Evolutionary conservation across 2,329 filamentous ascomycete genomes (phyloP), one percentile per base, ranked within the genome.

Genomic region (Mariannaea elegans): DNA sequence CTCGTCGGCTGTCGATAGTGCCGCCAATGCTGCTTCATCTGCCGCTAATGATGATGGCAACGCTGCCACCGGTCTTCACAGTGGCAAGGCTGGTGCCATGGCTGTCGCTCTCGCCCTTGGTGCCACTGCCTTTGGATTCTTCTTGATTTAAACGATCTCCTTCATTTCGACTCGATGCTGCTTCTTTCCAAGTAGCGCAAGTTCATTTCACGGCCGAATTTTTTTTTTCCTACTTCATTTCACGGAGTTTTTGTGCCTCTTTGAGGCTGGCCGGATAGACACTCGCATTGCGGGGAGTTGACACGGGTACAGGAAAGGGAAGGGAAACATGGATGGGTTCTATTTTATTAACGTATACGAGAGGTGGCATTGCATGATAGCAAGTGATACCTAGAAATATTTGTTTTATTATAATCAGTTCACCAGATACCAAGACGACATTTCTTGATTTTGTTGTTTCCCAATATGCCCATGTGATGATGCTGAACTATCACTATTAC

Each of bases 71-170:
- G 58, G 16, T 42, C 27, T 64, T 2, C 34, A 56, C 2, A 34
- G 55, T n/a, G 50, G 51, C 10, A 56, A 63, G 52, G 56, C 64
- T 27, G 69, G 58, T n/a, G 32, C 62, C 13, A 42, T 67, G 16
- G 65, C 65, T 4, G 56, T 55, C 16, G 54, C 59, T 23, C 64
- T 68, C 19, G 70, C 70, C 3, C 63, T 70, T 36, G 68, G 68
- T 9, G 67, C 62, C 7, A 66, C 69, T 23, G 66, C 63, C 16
- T 69, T 71, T 14, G 67, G 66, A 39, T 61, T 69, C 56, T 50
- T 69, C 48, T 51, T 71, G 14, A 56, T 58, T 7, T 71, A 70
- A 68, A 45, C 44, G 3, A 23, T 6, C 16, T 10, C 3, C 23
- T 12, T 21, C 24, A 27, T 14, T 23, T 7, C 10, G 12, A 24